Evolutionary conservation across 768 basidiomycete genomes (phyloP).

Genomic region (Boletus reticulatus): DNA sequence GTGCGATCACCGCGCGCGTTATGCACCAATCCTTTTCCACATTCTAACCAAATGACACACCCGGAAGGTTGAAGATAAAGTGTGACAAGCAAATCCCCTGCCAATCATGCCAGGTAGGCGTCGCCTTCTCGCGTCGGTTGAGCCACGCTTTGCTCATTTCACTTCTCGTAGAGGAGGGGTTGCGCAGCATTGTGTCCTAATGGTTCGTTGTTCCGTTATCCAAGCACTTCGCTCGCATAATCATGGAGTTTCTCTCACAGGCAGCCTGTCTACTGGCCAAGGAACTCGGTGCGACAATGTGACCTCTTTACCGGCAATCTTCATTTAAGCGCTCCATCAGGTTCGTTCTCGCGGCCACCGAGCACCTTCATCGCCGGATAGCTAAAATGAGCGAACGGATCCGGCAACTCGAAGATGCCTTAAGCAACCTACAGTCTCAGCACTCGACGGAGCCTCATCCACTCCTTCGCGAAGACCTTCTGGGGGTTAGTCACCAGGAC

Average conservation of each 20-base stretch:
- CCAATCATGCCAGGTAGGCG: conserved; percentile 65
- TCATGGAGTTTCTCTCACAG: conserved; percentile 30
- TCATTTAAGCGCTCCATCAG: conserved; percentile 23
- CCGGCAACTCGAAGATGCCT: conserved; percentile 59
- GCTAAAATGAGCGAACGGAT: conserved; percentile 52
- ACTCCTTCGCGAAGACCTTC: conserved; percentile 52
- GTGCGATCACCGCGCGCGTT: conserved; percentile 55
- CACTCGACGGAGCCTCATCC: conserved; percentile 57
- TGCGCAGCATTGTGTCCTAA: conserved; percentile 73
- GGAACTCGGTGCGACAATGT: conserved; percentile 55
- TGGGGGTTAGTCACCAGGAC: conserved; percentile 33
- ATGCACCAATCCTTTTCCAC: conserved; percentile 20
- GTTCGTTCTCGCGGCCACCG: conserved; percentile 63
- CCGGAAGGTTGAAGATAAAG: conserved; percentile 72
- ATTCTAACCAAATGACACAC: conserved; percentile 18
- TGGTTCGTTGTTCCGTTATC: conserved; percentile 39
- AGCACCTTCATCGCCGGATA: conserved; percentile 60
- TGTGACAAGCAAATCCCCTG: conserved; percentile 83
- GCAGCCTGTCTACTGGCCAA: conserved; percentile 76
- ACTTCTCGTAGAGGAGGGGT: conserved; percentile 50
- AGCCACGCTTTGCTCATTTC: background rate
- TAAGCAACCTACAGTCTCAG: conserved; percentile 47
- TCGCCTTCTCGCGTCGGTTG: background rate
- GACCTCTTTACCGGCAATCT: background rate
- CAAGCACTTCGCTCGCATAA: background rate